Conservation (phyloP, 108 stramenopile species). For the Skeletonema costatum region DNA sequence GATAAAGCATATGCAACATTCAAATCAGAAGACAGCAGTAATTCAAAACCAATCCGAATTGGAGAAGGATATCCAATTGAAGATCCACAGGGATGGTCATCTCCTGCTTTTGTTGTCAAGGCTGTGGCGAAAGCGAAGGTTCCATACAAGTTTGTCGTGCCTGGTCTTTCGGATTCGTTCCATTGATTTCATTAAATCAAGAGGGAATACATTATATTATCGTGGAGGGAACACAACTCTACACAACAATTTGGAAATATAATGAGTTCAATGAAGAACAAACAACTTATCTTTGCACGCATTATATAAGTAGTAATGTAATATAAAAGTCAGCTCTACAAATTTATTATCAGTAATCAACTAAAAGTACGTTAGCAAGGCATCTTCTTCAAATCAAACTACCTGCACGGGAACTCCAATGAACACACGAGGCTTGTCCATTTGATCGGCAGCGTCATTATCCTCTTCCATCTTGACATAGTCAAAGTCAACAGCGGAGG, state of each 20-base stretch:
- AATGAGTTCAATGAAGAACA: not conserved
- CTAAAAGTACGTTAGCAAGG: not conserved
- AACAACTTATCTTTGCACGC: not conserved
- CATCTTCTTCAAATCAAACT: constrained; percentile 7
- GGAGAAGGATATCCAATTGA: constrained; percentile 83
- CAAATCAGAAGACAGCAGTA: constrained; percentile 36
- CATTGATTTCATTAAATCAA: not conserved
- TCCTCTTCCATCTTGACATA: not conserved
- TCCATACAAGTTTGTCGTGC: constrained; percentile 83
- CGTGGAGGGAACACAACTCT: not conserved
- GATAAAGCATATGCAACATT: constrained; percentile 79
- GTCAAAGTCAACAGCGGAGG: not conserved
- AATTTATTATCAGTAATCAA: constrained; percentile 4
- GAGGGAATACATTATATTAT: no score
- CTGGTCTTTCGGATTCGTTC: constrained; percentile 18
- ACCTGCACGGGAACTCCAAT: constrained; percentile 39
- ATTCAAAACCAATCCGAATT: constrained; percentile 57
- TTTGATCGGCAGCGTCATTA: not conserved
- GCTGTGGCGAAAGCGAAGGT: constrained; percentile 69
- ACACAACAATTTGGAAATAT: not conserved
- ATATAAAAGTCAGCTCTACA: not conserved
- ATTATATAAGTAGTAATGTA: not conserved
- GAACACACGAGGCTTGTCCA: constrained; percentile 12
- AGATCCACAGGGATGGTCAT: constrained; percentile 70
- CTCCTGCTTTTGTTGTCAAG: constrained; percentile 73